Evolutionary conservation across 2,329 filamentous ascomycete genomes (phyloP).

Genomic region (Fusarium proliferatum): DNA sequence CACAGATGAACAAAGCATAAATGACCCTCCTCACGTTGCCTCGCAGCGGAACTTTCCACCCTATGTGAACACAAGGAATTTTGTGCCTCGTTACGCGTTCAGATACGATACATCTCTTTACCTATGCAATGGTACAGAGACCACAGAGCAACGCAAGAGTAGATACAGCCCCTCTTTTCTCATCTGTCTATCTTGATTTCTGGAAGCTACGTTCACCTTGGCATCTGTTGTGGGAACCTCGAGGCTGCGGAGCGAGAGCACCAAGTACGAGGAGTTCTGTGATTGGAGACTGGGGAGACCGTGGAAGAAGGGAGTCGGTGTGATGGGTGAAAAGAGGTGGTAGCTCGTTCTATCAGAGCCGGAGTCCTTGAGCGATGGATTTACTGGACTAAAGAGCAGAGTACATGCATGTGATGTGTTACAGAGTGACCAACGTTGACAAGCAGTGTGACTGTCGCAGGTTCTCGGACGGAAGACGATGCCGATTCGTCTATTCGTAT

Average conservation of each 20-base stretch:
- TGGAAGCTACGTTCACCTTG: not conserved
- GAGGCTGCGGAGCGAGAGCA: constrained; percentile 48
- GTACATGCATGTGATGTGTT: constrained; percentile 56
- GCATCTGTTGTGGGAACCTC: constrained; percentile 5
- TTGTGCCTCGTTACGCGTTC: constrained; percentile 58
- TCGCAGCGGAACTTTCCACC: constrained; percentile 15
- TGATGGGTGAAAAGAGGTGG: constrained; percentile 6
- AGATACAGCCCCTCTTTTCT: constrained; percentile 46
- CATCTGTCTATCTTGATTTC: not conserved
- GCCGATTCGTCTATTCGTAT: constrained; percentile 12
- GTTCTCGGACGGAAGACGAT: not conserved
- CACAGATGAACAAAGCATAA: constrained; percentile 43
- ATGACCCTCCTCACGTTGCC: constrained; percentile 42
- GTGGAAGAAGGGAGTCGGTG: constrained; percentile 36
- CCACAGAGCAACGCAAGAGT: constrained; percentile 71
- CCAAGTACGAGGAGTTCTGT: constrained; percentile 40
- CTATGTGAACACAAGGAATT: not conserved
- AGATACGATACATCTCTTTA: constrained; percentile 74
- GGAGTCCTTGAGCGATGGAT: constrained; percentile 67
- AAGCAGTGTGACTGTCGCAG: not conserved
- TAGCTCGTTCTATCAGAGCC: constrained; percentile 72
- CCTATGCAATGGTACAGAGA: constrained; percentile 65
- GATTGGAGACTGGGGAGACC: not conserved
- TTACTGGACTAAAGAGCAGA: constrained; percentile 72
- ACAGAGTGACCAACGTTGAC: not conserved